These are phyloP conservation scores for Wickerhamiella qilinensis DNA, from an alignment of 805 yeast genomes.

Conservation along the genomic window DNA sequence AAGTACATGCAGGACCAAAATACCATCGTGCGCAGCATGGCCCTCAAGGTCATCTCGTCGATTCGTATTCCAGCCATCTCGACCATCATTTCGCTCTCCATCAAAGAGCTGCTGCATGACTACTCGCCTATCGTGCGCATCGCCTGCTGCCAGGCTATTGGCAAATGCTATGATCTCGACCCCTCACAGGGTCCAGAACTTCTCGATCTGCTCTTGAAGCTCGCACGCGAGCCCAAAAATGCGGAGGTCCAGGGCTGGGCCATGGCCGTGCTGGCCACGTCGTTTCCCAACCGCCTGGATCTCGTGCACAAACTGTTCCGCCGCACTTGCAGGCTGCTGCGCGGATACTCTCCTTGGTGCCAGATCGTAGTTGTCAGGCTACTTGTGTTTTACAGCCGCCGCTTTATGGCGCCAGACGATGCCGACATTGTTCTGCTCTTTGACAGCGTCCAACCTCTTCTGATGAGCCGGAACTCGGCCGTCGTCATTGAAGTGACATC, in stretches of 20 bases:
- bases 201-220: constrained; percentile 29
- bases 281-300: constrained; percentile 42
- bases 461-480: constrained; percentile 37
- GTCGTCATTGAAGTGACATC: constrained; percentile 47
- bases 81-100: constrained; percentile 60
- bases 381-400: constrained; percentile 48
- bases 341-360: constrained; percentile 56
- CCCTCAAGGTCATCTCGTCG: constrained; percentile 70
- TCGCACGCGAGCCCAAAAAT: constrained; percentile 49
- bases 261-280: constrained; percentile 35
- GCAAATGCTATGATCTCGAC: constrained; percentile 35
- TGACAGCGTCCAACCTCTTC: constrained; percentile 29
- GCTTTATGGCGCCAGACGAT: constrained; percentile 40
- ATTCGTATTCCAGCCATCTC: constrained; percentile 65
- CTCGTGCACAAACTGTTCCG: constrained; percentile 58
- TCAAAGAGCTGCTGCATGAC: constrained; percentile 54
- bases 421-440: constrained; percentile 44
- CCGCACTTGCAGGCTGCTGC: constrained; percentile 33
- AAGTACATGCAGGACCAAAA: constrained; percentile 57
- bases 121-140: constrained; percentile 62
- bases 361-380: constrained; percentile 44
- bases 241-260: constrained; percentile 57
- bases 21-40: constrained; percentile 52
- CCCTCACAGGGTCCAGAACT: constrained; percentile 34
- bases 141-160: constrained; percentile 62